Evolutionary conservation across 345 rosid species (phyloP), one percentile per base, ranked within the genome.

Genomic region (Lepidium sativum): DNA sequence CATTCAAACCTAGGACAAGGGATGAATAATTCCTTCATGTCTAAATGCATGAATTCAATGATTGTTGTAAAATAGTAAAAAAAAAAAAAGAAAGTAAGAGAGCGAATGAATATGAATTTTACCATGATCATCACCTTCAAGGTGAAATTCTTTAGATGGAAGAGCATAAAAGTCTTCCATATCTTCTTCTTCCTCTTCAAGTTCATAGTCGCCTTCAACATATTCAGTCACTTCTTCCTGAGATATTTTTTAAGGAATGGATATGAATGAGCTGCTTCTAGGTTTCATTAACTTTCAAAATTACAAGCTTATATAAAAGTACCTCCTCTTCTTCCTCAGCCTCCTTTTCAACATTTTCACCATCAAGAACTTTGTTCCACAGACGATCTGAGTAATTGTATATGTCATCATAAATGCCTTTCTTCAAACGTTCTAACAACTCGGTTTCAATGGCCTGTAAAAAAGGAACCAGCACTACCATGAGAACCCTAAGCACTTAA

Each of bases 161-260:
- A 77, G 38, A 50, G 78, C 80, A 68, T 54, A 80, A 59, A 83
- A 82, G 75, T 92, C 96, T 87, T 92, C 98, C 25, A 94, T 94
- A 59, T 94, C 99, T 13, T 87, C 91, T 69, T 92, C 98, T n/a
- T 89, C 98, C 57, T 80, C 92, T 65, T 84, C 96, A 18, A 89
- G 84, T 40, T 81, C 97, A 42, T 85, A 87, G 58, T 74, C 77
- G 27, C 84, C 90, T 78, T 89, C 96, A 54, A 94, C 91, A 69
- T 80, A 94, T 77, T 94, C 96, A 48, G 80, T 71, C 63, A 78
- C 81, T 54, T 71, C 71, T 61, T 82, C 98, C 96, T 84, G 83
- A 70, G 69, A 52, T 57, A 49, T 6, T 34, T 2, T 17, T 39
- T 15, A 13, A n/a, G n/a, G 8, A 32, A 55, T 38, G 6, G 17